Evolutionary conservation across 768 basidiomycete species (phyloP).

Genomic region (Rubroboletus pulcherrimus): DNA sequence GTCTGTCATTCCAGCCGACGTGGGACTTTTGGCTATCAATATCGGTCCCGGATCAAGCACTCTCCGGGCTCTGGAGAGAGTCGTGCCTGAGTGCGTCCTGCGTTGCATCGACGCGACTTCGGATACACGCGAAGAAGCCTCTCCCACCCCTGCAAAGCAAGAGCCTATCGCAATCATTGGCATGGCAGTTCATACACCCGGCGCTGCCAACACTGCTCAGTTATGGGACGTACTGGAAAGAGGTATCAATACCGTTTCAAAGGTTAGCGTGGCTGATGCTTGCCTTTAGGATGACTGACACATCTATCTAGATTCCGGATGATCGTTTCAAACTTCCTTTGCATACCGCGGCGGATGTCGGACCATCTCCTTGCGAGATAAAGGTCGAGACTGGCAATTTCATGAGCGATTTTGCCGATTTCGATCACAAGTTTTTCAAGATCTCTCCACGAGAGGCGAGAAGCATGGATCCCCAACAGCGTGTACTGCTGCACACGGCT

Average conservation of each 20-base stretch:
- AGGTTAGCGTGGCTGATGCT: conserved; percentile 38
- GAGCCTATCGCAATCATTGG: conserved; percentile 68
- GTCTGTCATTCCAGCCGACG: conserved; percentile 8
- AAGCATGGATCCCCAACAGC: conserved; percentile 76
- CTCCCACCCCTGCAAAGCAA: conserved; percentile 24
- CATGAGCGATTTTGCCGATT: conserved; percentile 50
- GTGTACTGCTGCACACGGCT: conserved; percentile 61
- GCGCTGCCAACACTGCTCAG: conserved; percentile 43
- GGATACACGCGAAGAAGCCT: conserved; percentile 3
- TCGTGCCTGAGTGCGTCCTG: conserved; percentile 23
- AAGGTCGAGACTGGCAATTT: conserved; percentile 63
- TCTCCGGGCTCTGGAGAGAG: conserved; percentile 37
- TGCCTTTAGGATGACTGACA: not conserved
- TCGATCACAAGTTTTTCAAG: conserved; percentile 70
- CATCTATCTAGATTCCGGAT: conserved; percentile 49
- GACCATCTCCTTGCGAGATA: conserved; percentile 39
- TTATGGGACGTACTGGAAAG: conserved; percentile 60
- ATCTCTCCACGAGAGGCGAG: conserved; percentile 71
- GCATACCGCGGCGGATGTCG: conserved; percentile 28
- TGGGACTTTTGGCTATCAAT: conserved; percentile 40
- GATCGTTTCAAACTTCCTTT: conserved; percentile 50
- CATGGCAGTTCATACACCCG: conserved; percentile 57
- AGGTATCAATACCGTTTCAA: conserved; percentile 52
- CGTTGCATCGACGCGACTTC: conserved; percentile 15
- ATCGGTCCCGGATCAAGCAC: conserved; percentile 46